Conservation (phyloP, 805 yeast genomes). For the Yamadazyma paraphyllophila region DNA sequence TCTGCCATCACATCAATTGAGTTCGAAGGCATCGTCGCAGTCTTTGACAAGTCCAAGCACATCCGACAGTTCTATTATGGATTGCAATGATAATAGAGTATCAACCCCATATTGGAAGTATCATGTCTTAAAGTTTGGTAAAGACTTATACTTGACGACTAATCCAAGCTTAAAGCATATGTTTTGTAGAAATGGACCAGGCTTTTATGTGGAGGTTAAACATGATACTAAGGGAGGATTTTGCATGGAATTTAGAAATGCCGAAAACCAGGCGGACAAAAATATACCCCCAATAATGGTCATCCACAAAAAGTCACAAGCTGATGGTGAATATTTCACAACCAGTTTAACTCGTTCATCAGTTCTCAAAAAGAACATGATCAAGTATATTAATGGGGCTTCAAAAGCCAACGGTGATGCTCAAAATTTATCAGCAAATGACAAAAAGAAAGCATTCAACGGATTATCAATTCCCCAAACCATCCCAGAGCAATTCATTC, state of each 20-base stretch:
- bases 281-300: constrained; percentile 26
- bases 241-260: constrained; percentile 25
- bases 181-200: constrained; percentile 60
- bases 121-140: constrained; percentile 55
- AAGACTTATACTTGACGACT: constrained; percentile 60
- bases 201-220: constrained; percentile 50
- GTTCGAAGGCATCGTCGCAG: not conserved
- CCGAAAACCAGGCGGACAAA: constrained; percentile 15
- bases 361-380: constrained; percentile 10
- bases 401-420: constrained; percentile 5
- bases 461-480: constrained; percentile 25
- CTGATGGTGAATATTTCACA: constrained; percentile 29
- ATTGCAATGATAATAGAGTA: constrained; percentile 4
- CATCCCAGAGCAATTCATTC: constrained; percentile 22
- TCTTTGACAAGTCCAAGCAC: not conserved
- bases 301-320: constrained; percentile 22
- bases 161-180: constrained; percentile 63
- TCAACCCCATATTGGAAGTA: constrained; percentile 57
- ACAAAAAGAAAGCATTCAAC: constrained; percentile 15
- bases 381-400: constrained; percentile 6
- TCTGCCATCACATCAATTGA: not conserved
- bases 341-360: constrained; percentile 20
- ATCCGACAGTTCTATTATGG: not conserved
- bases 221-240: constrained; percentile 20
- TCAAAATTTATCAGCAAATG: not conserved